A percentile compares a stretch with the other conserved stretches of the same genome.
Conservation (phyloP, 2,329 filamentous ascomycete species). For the Xylaria sp. region DNA sequence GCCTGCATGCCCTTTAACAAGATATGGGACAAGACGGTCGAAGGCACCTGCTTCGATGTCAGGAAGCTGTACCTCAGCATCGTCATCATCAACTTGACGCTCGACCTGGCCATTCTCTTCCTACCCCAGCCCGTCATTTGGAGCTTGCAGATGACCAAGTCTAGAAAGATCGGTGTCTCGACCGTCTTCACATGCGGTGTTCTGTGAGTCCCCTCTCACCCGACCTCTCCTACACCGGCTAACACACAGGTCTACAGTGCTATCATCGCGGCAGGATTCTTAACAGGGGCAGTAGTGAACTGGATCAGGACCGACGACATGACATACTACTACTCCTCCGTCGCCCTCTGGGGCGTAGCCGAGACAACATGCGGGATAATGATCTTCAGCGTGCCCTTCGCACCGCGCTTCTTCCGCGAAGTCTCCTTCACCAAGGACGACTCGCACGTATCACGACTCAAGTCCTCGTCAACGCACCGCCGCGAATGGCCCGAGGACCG, state of each 20-base stretch:
- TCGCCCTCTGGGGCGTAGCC: conserved; percentile 14
- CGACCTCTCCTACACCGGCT: neutral
- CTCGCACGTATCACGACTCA: neutral
- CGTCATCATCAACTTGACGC: conserved; percentile 1
- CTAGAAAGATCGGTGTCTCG: conserved; percentile 3
- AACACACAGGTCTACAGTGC: conserved; percentile 2
- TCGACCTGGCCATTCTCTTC: conserved; percentile 6
- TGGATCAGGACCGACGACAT: conserved; percentile 12
- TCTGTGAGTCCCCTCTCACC: neutral
- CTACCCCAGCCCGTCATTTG: conserved; percentile 10
- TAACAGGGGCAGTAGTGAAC: neutral
- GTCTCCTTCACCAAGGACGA: neutral
- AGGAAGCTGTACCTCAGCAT: conserved; percentile 6
- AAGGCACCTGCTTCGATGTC: conserved; percentile 6
- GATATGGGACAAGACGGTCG: conserved; percentile 5
- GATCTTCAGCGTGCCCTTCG: conserved; percentile 9
- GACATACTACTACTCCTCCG: conserved; percentile 13
- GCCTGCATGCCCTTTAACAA: conserved; percentile 2
- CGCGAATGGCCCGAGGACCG: neutral
- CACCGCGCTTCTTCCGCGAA: conserved; percentile 4
- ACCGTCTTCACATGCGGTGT: conserved; percentile 8
- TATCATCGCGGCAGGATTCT: conserved; percentile 5
- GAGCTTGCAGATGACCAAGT: neutral
- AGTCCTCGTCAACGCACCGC: neutral
- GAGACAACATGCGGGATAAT: conserved; percentile 15